Evolutionary conservation across 2,329 filamentous ascomycete genomes (phyloP), one percentile per base, ranked within the genome.

Genomic region (Lachnellula occidentalis): DNA sequence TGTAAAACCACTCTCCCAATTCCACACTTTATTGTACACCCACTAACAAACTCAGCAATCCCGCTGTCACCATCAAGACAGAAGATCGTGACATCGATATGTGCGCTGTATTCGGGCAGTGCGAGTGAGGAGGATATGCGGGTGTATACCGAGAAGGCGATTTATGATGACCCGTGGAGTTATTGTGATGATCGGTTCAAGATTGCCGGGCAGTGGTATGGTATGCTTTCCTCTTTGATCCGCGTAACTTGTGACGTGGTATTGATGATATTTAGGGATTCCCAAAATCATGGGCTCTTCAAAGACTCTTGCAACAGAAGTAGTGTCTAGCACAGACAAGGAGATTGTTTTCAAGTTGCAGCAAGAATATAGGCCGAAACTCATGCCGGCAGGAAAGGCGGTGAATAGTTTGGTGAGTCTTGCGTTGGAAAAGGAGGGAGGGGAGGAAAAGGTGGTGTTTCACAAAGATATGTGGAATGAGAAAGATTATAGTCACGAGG

Each of bases 401-500:
- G 72, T 74, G 9, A 71, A 76, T 53, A 71, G 67, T 34, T 61
- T 77, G 4, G 66, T 76, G 0, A 73, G 67, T 5, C 58, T 76
- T 55, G 66, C 64, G 4, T 60, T 77, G 48, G 70, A 73, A 53
- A 70, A 71, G 34, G 51, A 67, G 51, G 68, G 67, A 1, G 54
- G 53, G 2, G 36, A 51, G 31, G 60, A 63, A 50, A 75, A 72
- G 55, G 73, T 76, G 19, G 69, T 70, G 39, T 77, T 76, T 63
- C 73, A 78, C 59, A 77, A 77, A 61, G 74, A 78, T 56, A 73
- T 74, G 72, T 77, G 74, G 74, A 76, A 76, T 52, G 67, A 74
- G 58, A 76, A 77, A 58, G 74, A 77, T 53, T 76, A 76, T 60
- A 72, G 66, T 34, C 74, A 77, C 63, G 70, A 73, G 48, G 74